Conservation (phyloP, 1,284 basidiomycete genomes). For the Rhodotorula sp. region DNA sequence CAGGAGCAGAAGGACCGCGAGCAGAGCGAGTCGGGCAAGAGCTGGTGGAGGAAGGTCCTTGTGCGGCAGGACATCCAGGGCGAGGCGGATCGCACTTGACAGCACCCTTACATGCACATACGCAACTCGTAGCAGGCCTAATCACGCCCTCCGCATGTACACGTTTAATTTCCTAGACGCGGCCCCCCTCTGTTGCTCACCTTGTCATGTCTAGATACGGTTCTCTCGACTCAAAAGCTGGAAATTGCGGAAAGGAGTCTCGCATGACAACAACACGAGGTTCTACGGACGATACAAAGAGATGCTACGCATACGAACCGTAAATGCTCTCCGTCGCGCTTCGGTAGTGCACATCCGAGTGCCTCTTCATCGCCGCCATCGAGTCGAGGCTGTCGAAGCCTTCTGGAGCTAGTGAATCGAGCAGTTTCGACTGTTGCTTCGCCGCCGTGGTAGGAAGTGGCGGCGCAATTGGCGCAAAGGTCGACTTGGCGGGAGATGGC, state of each 20-base stretch:
- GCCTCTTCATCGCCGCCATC: constrained; percentile 1
- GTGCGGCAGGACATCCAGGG: background rate
- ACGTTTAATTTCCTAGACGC: no score
- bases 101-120: background rate
- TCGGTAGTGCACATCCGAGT: constrained; percentile 6
- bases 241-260: no score
- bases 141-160: no score
- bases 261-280: background rate
- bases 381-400: constrained; percentile 14
- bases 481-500: background rate
- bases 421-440: no score
- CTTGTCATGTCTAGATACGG: no score
- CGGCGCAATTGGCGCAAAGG: background rate
- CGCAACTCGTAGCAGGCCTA: background rate
- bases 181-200: no score
- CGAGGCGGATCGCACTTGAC: background rate
- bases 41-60: constrained; percentile 8
- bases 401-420: background rate
- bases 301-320: constrained; percentile 7
- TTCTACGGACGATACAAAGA: background rate
- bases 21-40: constrained; percentile 1
- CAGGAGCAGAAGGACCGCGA: constrained; percentile 26
- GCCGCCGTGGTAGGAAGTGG: no score
- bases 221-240: no score
- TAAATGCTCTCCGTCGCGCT: constrained; percentile 30